A percentile compares a stretch with the other conserved stretches of the same genome.
Evolutionary conservation across 495 filamentous ascomycete genomes (phyloP).

Genomic region (Pseudoneurospora amorphoporcata): DNA sequence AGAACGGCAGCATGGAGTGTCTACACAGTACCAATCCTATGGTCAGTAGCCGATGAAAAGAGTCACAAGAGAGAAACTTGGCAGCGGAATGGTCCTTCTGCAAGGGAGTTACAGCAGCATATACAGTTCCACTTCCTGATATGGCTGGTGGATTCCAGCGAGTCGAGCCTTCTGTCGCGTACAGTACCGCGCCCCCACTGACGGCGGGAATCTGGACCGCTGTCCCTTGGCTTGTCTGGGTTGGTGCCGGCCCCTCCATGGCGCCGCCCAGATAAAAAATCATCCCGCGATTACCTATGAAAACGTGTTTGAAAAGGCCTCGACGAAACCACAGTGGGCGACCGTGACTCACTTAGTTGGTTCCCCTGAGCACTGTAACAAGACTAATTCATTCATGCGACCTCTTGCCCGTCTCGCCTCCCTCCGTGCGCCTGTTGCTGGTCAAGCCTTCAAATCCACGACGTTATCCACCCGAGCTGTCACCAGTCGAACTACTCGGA

Average conservation of each 20-base stretch:
- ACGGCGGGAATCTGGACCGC: background rate
- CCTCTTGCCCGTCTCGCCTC: slow-evolving; percentile 10
- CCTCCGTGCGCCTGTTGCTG: slow-evolving; percentile 16
- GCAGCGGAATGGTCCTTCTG: background rate
- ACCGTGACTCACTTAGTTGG: slow-evolving; percentile 22
- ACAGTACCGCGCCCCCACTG: background rate
- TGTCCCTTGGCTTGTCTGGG: background rate
- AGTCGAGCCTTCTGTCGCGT: background rate
- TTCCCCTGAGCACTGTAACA: slow-evolving; percentile 7
- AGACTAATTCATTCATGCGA: slow-evolving; percentile 18
- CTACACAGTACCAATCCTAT: background rate
- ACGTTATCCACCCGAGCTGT: slow-evolving; percentile 4
- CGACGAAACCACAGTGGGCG: background rate
- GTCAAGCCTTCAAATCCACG: slow-evolving; percentile 11
- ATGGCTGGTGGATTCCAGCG: background rate
- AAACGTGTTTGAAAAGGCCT: background rate
- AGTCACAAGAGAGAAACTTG: background rate
- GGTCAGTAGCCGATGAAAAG: background rate
- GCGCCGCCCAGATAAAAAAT: background rate
- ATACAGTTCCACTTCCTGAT: background rate
- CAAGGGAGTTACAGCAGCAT: background rate
- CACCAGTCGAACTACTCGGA: background rate
- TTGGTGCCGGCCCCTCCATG: background rate
- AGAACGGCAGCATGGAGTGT: background rate
- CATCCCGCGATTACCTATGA: background rate